These are phyloP conservation scores for Crithidia acanthocephali DNA, from an alignment of 208 protist genomes.

Conservation along the genomic window DNA sequence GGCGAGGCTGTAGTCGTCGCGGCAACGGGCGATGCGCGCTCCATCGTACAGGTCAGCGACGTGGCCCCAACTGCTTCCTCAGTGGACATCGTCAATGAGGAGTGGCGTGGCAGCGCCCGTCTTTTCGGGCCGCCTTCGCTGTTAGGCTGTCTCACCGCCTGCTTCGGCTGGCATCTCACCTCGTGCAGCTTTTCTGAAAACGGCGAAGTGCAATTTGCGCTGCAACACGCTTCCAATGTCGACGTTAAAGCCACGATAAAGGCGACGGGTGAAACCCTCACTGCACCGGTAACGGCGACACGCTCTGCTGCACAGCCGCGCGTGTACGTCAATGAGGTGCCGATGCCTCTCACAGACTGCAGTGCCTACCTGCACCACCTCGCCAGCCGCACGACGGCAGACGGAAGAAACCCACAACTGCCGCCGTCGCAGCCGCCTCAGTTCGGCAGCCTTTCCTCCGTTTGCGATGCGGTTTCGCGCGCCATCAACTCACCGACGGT, in stretches of 20 bases:
- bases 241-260: background rate
- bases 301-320: background rate
- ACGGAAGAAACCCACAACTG: background rate
- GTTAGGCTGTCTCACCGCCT: conserved; percentile 20
- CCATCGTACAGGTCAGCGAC: background rate
- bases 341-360: background rate
- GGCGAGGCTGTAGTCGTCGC: background rate
- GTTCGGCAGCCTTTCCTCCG: background rate
- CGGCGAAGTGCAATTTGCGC: conserved; percentile 4
- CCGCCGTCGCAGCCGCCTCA: background rate
- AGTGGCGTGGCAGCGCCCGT: background rate
- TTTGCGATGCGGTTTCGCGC: background rate
- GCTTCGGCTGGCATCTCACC: conserved; percentile 30
- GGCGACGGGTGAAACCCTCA: background rate
- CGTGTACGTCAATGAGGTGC: background rate
- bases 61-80: background rate
- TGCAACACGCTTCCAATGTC: conserved; percentile 8
- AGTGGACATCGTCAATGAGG: background rate
- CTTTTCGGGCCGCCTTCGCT: conserved; percentile 4
- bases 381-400: background rate
- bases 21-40: background rate
- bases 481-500: background rate
- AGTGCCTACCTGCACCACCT: background rate
- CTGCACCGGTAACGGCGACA: background rate
- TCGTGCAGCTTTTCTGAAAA: conserved; percentile 1